Evolutionary conservation across 495 filamentous ascomycete species (phyloP), one percentile per base, ranked within the genome.

Genomic region (Letharia lupina): DNA sequence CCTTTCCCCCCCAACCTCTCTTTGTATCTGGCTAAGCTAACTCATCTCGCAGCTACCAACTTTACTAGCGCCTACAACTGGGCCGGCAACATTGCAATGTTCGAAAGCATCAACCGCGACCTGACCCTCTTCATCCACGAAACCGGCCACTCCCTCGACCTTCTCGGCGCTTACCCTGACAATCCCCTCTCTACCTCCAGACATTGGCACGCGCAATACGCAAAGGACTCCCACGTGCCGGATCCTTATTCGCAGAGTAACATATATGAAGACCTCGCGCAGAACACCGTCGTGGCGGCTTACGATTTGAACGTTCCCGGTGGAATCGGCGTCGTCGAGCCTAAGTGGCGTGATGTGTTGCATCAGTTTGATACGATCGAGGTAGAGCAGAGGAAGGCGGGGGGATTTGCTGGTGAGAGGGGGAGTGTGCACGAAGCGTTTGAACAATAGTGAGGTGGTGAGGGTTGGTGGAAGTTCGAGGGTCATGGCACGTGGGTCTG

Each of bases 211-310:
- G 61, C 71, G 23, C 64, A 69, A 60, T 76, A 71, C 67, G 64
- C 60, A 48, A 56, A 67, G 15, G 75, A 76, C 62, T 61, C 60
- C 8, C 69, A 72, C 18, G 70, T 74, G 3, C 64, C 71, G 13
- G 69, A 68, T 60, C 42, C 58, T 28, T 76, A 76, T 44, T 67
- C 70, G 16, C 69, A 70, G 37, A 70, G 69, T 54, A 60, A 58
- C 47, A 70, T 65, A 52, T 28, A 61, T 12, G 75, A 77, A 64
- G 67, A 76, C 64, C 63, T 77, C 23, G 75, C 74, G 4, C 73
- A 77, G 67, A 67, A 68, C 28, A 73, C 71, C 16, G 68, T 73
- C 33, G 54, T n/a, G 16, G 72, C 69, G 9, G 62, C 74, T 18
- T 76, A 68, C 60, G 65, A 56, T n/a, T n/a, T n/a, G 52, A 70